Percentiles rank a stretch among this genome's conserved stretches.
phyloP scores from a whole-genome alignment of 331 rosid species.

The Acacia concinna region DNA sequence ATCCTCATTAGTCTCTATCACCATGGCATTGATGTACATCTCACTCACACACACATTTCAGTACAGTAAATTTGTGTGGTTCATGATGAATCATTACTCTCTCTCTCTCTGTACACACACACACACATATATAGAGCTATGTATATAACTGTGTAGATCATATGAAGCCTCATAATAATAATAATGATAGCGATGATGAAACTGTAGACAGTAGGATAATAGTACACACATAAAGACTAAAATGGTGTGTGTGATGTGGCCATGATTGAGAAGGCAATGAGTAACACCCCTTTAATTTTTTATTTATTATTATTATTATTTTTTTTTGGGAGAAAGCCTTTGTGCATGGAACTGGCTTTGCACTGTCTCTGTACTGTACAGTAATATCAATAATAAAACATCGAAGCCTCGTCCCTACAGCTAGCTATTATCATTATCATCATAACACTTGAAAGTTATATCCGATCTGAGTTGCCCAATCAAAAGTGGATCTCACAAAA shows the following conservation, averaged over 20 bases:
- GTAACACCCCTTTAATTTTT: neutral
- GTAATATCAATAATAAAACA: neutral
- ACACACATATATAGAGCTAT: too few species aligned
- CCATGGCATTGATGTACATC: neutral
- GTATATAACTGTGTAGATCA: neutral
- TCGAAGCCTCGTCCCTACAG: neutral
- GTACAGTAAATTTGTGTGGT: neutral
- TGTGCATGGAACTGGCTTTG: neutral
- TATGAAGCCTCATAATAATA: neutral
- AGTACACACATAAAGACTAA: neutral
- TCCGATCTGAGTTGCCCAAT: too few species aligned
- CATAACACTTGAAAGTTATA: neutral
- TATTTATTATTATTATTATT: too few species aligned
- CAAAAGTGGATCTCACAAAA: too few species aligned
- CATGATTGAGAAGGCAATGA: slow-evolving; percentile 18
- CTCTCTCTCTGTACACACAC: too few species aligned
- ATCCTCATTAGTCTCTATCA: neutral
- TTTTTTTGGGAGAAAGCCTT: neutral
- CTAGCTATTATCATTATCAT: neutral
- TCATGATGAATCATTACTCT: neutral
- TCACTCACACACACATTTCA: too few species aligned
- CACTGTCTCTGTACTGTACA: neutral
- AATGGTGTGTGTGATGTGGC: neutral
- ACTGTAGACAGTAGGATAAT: neutral
- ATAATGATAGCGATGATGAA: slow-evolving; percentile 7